phyloP scores from a whole-genome alignment of 2,329 filamentous ascomycete species.

The Aureobasidium sp. region DNA sequence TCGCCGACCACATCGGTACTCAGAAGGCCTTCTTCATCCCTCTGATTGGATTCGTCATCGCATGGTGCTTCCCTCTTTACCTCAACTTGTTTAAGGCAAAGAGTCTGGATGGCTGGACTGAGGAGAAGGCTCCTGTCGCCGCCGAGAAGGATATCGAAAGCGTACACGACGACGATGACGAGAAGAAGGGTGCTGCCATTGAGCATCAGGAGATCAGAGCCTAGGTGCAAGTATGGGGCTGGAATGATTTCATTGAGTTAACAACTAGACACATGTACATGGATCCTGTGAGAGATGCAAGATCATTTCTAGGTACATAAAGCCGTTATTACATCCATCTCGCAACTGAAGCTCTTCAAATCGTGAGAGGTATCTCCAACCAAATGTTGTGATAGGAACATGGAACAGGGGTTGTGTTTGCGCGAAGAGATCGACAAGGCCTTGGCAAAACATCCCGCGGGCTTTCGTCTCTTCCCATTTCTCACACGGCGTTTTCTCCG shows the following conservation, averaged over 20 bases:
- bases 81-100: constrained; percentile 60
- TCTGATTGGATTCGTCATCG: constrained; percentile 43
- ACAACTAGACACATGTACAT: neutral
- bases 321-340: too few species aligned
- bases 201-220: constrained; percentile 2
- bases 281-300: too few species aligned
- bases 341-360: too few species aligned
- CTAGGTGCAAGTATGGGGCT: neutral
- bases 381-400: too few species aligned
- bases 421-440: neutral
- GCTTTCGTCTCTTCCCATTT: too few species aligned
- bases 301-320: too few species aligned
- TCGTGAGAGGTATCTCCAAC: too few species aligned
- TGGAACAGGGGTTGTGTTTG: constrained; percentile 27
- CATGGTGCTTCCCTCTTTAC: constrained; percentile 39
- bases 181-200: constrained; percentile 11
- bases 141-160: constrained; percentile 29
- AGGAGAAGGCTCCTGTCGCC: constrained; percentile 40
- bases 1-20: constrained; percentile 57
- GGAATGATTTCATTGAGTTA: neutral
- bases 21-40: constrained; percentile 62
- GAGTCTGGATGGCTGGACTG: constrained; percentile 48
- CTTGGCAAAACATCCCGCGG: neutral
- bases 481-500: neutral
- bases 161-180: neutral